These are phyloP conservation scores for Solanum lignicaule DNA, from an alignment of 257 asterid species.

Conservation along the genomic window DNA sequence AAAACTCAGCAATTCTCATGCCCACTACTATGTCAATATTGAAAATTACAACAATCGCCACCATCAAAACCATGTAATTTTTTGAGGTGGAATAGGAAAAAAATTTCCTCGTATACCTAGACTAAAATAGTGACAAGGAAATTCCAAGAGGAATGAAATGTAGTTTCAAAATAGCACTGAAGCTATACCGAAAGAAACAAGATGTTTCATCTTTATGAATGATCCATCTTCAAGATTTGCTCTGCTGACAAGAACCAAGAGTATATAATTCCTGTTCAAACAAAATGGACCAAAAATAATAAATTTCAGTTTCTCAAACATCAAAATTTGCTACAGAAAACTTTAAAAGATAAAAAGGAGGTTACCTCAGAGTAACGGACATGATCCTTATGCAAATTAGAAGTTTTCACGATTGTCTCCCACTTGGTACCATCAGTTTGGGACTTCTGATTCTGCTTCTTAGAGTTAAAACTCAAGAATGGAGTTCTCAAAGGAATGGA, in stretches of 20 bases:
- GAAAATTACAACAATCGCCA: neutral
- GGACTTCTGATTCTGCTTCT: conserved; percentile 37
- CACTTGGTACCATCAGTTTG: conserved; percentile 39
- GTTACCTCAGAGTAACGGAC: conserved; percentile 61
- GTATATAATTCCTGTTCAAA: neutral
- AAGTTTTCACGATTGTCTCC: conserved; percentile 80
- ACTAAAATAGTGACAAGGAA: neutral
- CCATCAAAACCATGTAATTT: neutral
- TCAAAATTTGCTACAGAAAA: neutral
- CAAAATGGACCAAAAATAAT: neutral
- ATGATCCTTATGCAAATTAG: conserved; percentile 38
- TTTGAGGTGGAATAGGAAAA: neutral
- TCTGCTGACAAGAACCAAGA: conserved; percentile 2
- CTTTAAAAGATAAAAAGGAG: neutral
- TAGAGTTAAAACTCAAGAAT: conserved; percentile 21
- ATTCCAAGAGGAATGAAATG: neutral
- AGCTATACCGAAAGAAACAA: neutral
- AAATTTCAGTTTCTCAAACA: neutral
- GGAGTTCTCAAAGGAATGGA: conserved; percentile 50
- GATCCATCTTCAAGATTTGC: neutral
- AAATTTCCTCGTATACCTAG: neutral
- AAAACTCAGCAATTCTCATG: conserved; percentile 2
- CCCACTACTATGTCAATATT: neutral
- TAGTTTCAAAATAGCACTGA: neutral
- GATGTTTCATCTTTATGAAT: neutral